phyloP scores from a whole-genome alignment of 495 filamentous ascomycete genomes.

The Aeminium ludgeri region DNA sequence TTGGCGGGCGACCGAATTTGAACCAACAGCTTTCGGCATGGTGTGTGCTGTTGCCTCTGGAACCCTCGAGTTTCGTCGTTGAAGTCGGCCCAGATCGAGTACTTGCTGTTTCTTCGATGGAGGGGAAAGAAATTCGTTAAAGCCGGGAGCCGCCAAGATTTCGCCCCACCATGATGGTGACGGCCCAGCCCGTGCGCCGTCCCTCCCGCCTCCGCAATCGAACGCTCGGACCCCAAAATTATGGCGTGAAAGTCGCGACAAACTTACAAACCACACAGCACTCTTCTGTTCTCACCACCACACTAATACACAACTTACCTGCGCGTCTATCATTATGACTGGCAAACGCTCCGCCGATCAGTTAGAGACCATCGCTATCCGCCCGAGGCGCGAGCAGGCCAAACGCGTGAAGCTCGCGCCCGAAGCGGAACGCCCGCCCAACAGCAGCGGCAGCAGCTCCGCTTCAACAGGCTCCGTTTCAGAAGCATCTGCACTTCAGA shows the following conservation, averaged over 20 bases:
- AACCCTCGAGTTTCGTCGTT: too few species aligned
- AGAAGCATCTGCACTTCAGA: conserved; percentile 9
- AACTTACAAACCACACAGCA: neutral
- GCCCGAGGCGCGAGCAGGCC: neutral
- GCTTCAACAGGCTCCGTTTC: conserved; percentile 7
- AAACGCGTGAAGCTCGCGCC: conserved; percentile 7
- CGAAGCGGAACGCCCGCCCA: neutral
- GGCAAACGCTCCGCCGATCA: neutral
- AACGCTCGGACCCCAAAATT: too few species aligned
- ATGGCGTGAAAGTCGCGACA: too few species aligned
- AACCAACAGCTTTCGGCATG: conserved; percentile 8
- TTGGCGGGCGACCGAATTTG: conserved; percentile 3
- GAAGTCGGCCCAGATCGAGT: too few species aligned
- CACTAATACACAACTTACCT: neutral
- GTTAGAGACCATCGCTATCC: neutral
- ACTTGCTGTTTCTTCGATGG: too few species aligned
- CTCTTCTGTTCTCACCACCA: neutral
- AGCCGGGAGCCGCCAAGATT: conserved; percentile 2
- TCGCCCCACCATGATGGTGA: neutral
- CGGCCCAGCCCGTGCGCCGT: neutral
- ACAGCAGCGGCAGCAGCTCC: conserved; percentile 8
- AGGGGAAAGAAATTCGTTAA: too few species aligned
- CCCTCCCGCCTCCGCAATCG: neutral
- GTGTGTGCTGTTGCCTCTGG: neutral
- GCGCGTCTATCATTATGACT: neutral